phyloP scores from a whole-genome alignment of 768 basidiomycete genomes.

The Leucosporidium creatinivorum region DNA sequence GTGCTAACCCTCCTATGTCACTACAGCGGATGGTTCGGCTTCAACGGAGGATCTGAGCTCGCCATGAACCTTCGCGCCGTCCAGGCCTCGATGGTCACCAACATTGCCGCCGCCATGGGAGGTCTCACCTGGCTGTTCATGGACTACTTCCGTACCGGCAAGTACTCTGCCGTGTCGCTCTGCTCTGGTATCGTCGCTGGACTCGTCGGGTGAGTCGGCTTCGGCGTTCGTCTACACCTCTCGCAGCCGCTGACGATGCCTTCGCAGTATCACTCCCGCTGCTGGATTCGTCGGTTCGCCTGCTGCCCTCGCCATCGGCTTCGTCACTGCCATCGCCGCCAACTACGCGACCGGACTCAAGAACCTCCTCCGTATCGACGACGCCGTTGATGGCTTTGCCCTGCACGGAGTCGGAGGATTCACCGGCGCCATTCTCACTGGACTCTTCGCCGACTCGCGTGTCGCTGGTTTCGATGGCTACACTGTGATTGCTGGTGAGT shows the following conservation, averaged over 20 bases:
- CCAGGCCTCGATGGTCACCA: constrained; percentile 80
- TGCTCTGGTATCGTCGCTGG: constrained; percentile 86
- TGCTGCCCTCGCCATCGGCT: constrained; percentile 67
- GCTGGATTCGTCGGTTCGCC: constrained; percentile 68
- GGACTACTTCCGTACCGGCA: constrained; percentile 39
- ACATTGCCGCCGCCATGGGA: constrained; percentile 68
- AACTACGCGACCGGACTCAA: constrained; percentile 61
- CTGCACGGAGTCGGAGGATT: constrained; percentile 56
- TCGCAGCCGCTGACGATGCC: background rate
- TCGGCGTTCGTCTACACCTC: background rate
- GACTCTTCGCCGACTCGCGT: constrained; percentile 62
- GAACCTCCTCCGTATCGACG: constrained; percentile 48
- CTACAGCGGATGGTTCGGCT: constrained; percentile 50
- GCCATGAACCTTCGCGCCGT: constrained; percentile 80
- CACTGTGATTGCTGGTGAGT: constrained; percentile 47
- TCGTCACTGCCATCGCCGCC: constrained; percentile 61
- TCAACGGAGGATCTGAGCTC: constrained; percentile 77
- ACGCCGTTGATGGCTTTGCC: constrained; percentile 85
- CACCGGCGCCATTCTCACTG: constrained; percentile 52
- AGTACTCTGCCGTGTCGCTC: constrained; percentile 84
- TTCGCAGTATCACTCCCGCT: constrained; percentile 48
- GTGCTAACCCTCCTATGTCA: too few species aligned
- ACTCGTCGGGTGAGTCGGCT: constrained; percentile 40
- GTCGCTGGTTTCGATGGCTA: constrained; percentile 61
- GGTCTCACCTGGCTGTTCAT: constrained; percentile 59